These are phyloP conservation scores for Daldinia sp. DNA, from an alignment of 2,329 filamentous ascomycete species.

Conservation along the genomic window DNA sequence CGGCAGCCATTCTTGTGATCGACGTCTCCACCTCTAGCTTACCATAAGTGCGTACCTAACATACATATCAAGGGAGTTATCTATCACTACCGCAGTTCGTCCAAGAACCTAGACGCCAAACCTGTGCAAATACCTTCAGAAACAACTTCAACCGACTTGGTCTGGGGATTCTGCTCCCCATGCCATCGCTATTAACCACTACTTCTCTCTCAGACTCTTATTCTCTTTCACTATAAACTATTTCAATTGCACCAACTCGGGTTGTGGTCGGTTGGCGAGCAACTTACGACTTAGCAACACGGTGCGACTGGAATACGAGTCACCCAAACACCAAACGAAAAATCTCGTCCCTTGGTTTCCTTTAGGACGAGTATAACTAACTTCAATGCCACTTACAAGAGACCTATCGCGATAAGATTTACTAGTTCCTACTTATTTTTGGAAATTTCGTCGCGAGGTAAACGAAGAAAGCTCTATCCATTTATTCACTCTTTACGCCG, in stretches of 20 bases:
- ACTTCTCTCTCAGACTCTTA: background rate
- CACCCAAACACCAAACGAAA: background rate
- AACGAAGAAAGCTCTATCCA: constrained; percentile 1
- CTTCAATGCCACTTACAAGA: background rate
- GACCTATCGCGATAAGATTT: constrained; percentile 22
- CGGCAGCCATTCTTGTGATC: constrained; percentile 50
- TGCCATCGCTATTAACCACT: constrained; percentile 10
- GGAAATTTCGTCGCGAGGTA: background rate
- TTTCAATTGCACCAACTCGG: background rate
- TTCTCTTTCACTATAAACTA: background rate
- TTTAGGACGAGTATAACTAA: constrained; percentile 3
- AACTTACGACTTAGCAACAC: constrained; percentile 8
- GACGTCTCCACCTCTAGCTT: constrained; percentile 51
- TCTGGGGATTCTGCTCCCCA: constrained; percentile 32
- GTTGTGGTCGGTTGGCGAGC: background rate
- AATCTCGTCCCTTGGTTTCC: background rate
- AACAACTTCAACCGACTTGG: constrained; percentile 17
- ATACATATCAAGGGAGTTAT: constrained; percentile 41
- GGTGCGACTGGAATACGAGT: constrained; percentile 2
- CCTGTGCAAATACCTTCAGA: constrained; percentile 2
- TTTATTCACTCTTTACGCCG: background rate
- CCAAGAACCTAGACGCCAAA: constrained; percentile 1
- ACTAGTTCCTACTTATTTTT: constrained; percentile 5
- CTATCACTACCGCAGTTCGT: constrained; percentile 8
- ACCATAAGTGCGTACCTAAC: constrained; percentile 38